Evolutionary conservation across 345 rosid species (phyloP), one percentile per base, ranked within the genome.

Genomic region (Euphorbia tirucalli): DNA sequence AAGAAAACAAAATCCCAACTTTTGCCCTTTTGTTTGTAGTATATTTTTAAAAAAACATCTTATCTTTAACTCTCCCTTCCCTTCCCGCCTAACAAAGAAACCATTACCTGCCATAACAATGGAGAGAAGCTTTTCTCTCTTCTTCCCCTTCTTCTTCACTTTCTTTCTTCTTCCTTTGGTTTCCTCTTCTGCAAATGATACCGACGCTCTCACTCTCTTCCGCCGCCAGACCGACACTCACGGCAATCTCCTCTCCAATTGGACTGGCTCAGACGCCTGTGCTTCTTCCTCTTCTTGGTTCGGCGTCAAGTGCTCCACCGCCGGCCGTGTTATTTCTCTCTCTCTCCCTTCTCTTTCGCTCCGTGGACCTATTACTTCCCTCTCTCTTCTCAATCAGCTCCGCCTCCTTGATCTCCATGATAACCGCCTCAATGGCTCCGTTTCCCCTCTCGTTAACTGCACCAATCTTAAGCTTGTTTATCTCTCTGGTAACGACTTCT

Each of bases 351-450:
- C 92, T 0, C 84, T 82, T 27, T 86, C 86, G 19, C 93, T 91
- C 46, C 88, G 98, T 0, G 98, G 98, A 13, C 90, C 97, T n/a
- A 71, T 93, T 15, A 50, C 70, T 67, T 76, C 94, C 13, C 88
- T 93, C 73, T 80, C 93, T 16, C 68, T 81, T 52, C 90, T 93
- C 30, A 82, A 86, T 83, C 93, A 88, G 73, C 98, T 93, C 41
- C 98, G 96, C 15, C 73, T 90, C 41, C 87, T 93, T 6, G 93
- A 93, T 77, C 94, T 93, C 83, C 95, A 92, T 27, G 85, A 84
- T 63, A 94, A 94, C 83, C 87, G 95, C 76, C 86, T 94, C 41
- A 94, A 92, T 80, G 93, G 91, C 77, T 80, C 90, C 48, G 43
- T 92, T 70, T 77, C 27, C 21, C 84, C 97, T 0, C 84, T 92